Conservation (phyloP, 202 grass and related monocot genomes). For the Elaeis oleifera region DNA sequence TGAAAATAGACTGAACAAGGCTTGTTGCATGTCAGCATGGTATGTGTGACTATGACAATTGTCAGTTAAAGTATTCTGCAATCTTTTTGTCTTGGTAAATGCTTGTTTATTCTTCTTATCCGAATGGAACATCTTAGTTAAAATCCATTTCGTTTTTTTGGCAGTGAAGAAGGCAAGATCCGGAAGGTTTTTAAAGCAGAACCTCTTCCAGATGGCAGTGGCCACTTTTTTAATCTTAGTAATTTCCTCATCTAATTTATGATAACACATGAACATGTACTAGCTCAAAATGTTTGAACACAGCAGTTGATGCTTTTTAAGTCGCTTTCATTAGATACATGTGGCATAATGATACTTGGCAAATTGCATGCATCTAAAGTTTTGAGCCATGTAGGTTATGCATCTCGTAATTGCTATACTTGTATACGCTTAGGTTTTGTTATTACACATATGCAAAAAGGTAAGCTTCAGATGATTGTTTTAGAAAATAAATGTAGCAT, state of each 20-base stretch:
- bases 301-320: no score
- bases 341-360: no score
- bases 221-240: slow-evolving; percentile 97
- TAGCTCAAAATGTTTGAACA: no score
- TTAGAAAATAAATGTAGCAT: no score
- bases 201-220: slow-evolving; percentile 87
- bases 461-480: no score
- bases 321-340: no score
- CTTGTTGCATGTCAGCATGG: slow-evolving; percentile 4
- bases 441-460: no score
- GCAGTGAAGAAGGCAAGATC: slow-evolving; percentile 91
- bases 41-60: not conserved
- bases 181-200: slow-evolving; percentile 83
- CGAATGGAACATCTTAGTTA: slow-evolving; percentile 10
- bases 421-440: not conserved
- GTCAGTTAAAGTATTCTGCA: not conserved
- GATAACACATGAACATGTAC: not conserved
- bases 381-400: not conserved
- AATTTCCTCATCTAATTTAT: slow-evolving; percentile 19
- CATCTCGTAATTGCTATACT: slow-evolving; percentile 5
- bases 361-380: no score
- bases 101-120: not conserved
- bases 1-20: not conserved
- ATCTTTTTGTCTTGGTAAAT: not conserved
- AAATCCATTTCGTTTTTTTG: slow-evolving; percentile 2